Base-by-base conservation (phyloP, 352 stramenopile species). In the Albugo laibachii region DNA sequence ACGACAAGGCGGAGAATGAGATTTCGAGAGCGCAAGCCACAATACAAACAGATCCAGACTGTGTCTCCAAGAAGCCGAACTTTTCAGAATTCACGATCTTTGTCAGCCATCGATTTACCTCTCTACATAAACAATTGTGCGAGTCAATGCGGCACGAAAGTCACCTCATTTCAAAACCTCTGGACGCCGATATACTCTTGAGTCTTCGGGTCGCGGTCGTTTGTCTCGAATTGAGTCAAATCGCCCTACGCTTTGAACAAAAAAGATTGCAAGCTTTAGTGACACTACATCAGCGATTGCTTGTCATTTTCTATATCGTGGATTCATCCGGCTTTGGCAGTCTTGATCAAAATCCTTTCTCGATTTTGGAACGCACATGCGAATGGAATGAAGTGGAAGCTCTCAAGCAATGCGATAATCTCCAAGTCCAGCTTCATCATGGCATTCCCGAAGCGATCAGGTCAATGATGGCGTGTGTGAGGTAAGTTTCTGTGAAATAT, bases 1-100 rank as follows among this genome's bases (percentile, higher is more conserved):
- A 37, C 75, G 71, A n/a, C 76, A 84, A 19, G 72, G 85, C 64
- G 59, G 61, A 31, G 84, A 88, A 41, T 62, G 72, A 20, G 2
- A 38, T 2, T 16, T 19, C 3, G 3, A 19, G 8, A 8, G 3
- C 38, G 8, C 38, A 19, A 43, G 38, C 38, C 36, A 41, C 36
- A 16, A 16, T 41, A 16, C 14, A 41, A 43, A 24, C 38, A 43
- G 8, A 24, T 24, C 16, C 3, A 24, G 8, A 24, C 38, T 43
- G 3, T 43, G 38, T 24, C 3, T 43, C 38, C 8, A 8, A 43
- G 3, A 19, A 3, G 8, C 8, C 38, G 38, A 43, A 24, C 8
- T 3, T 24, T 8, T 24, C 38, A 19, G 8, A 43, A 24, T 24
- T 3, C 20, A 19, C 38, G 8, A 24, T 43, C 16, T 19, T 24